Base-by-base conservation (phyloP, 2,329 filamentous ascomycete genomes). In the Davidsoniella australis region DNA sequence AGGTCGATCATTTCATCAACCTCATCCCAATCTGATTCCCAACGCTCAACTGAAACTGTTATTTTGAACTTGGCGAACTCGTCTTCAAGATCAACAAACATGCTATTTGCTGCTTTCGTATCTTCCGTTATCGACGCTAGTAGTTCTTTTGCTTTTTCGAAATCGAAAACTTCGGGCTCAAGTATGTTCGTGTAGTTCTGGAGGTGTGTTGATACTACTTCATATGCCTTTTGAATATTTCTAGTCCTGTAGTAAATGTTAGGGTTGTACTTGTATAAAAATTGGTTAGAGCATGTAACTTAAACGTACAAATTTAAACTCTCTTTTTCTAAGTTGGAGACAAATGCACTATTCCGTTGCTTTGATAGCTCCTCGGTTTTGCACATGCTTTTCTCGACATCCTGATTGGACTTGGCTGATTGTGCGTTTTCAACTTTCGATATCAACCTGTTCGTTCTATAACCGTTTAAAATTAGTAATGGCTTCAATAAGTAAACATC, bases 1-100 rank as follows among this genome's bases (percentile, higher is more conserved):
- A 50, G 44, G 12, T 43, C 18, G n/a, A 54, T 49, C 18, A 54
- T 52, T 33, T 54, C 50, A 4, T 52, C 48, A 8, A 55, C 44
- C 4, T 55, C 49, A 37, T 44, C 38, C 40, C 48, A 47, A 29
- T 55, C 54, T 16, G 50, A 33, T 10, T 50, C 41, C 36, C 47
- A 48, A 12, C 37, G 44, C 14, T 46, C 40, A n/a, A 38, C 33
- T 2, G 50, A 45, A 8, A 52, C 40, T 10, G 37, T 10, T 6
- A 48, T n/a, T 3, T 41, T 23, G 18, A 45, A 40, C 23, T 37
- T 37, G 39, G 49, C 20, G 24, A 51, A 44, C 16, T 29, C n/a
- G 10, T 49, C 39, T n/a, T 48, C 45, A 6, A 48, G 38, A 17
- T 54, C 33, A 4, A 40, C 24, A 39, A 52, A 55, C n/a, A 54